Base-by-base conservation (phyloP, 2,329 filamentous ascomycete species). In the Penicillium paneum region DNA sequence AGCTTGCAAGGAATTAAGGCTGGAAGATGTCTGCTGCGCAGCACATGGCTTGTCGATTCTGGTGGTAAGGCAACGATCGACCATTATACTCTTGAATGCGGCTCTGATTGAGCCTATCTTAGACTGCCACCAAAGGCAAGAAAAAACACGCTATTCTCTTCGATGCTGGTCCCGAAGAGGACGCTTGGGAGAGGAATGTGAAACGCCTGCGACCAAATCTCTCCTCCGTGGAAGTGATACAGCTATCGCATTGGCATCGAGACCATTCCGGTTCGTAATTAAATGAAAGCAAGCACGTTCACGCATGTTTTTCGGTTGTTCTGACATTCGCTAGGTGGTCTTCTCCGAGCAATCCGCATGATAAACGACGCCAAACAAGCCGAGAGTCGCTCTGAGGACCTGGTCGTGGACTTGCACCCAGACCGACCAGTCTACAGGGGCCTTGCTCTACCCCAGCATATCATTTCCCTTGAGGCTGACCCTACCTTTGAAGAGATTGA, bases 241-340 rank as follows among this genome's bases (percentile, higher is more conserved):
- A 80, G 44, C 66, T 83, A 24, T 80, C 78, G 5, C 78, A 81
- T 60, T 82, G 81, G 81, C 79, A 83, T 67, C 74, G 80, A 36
- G 79, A 83, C 57, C 79, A 83, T 58, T 81, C 79, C 26, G 79
- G 78, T 75, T 48, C n/a, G 62, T 59, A 8, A 28, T 15, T 8
- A 12, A 21, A 6, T 3, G 10, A 8, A n/a, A 24, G 19, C 1
- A 15, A 15, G 49, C 12, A 17, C 42, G 12, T 12, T n/a, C n/a
- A 45, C 15, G 21, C 15, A 8, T 21, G 8, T 21, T n/a, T n/a
- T 26, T 17, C 24, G 6, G 12, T 5, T 36, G 11, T 17, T 21
- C 15, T 40, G 45, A 56, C 42, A 45, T 38, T 29, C 19, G 15
- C 15, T 17, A 76, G 73, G 77, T n/a, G 79, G 81, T 5, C 72